Evolutionary conservation across 352 stramenopile species (phyloP).

Genomic region (Globisporangium acanthophoron): DNA sequence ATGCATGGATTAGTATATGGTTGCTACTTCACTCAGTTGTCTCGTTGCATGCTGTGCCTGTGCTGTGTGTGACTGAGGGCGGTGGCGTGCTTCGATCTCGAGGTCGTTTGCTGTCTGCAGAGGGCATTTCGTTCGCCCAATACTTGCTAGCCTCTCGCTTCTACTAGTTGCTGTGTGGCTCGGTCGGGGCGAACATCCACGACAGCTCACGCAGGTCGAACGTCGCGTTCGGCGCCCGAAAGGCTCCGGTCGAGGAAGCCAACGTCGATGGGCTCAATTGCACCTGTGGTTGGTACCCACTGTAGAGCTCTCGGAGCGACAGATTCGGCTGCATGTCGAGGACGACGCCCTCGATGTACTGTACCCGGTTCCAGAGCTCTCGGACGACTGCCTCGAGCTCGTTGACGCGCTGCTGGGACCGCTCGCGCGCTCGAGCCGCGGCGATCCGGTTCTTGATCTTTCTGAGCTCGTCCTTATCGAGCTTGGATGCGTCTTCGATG

Average conservation of each 20-base stretch:
- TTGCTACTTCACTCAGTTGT: too few species aligned
- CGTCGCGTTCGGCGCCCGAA: slow-evolving; percentile 12
- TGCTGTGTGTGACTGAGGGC: too few species aligned
- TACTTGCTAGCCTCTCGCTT: too few species aligned
- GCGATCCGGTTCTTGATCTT: slow-evolving; percentile 72
- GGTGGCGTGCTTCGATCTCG: too few species aligned
- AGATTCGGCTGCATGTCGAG: slow-evolving; percentile 27
- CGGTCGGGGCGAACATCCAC: slow-evolving; percentile 9
- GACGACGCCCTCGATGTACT: slow-evolving; percentile 52
- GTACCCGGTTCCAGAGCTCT: slow-evolving; percentile 47
- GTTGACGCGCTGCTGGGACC: slow-evolving; percentile 41
- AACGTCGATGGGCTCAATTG: slow-evolving; percentile 11
- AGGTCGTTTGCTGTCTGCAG: too few species aligned
- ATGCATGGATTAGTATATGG: too few species aligned
- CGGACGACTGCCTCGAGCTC: slow-evolving; percentile 49
- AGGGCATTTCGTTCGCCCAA: too few species aligned
- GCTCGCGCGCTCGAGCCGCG: slow-evolving; percentile 43
- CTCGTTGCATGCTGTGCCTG: too few species aligned
- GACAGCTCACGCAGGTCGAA: slow-evolving; percentile 14
- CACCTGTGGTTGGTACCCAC: slow-evolving; percentile 39
- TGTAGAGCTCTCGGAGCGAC: slow-evolving; percentile 33
- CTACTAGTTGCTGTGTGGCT: slow-evolving; percentile 8
- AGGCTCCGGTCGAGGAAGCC: slow-evolving; percentile 3
- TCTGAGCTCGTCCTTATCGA: slow-evolving; percentile 50
- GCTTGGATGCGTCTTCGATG: slow-evolving; percentile 23